phyloP scores from a whole-genome alignment of 2,329 filamentous ascomycete species.

The Arthrobotrys megalospora region DNA sequence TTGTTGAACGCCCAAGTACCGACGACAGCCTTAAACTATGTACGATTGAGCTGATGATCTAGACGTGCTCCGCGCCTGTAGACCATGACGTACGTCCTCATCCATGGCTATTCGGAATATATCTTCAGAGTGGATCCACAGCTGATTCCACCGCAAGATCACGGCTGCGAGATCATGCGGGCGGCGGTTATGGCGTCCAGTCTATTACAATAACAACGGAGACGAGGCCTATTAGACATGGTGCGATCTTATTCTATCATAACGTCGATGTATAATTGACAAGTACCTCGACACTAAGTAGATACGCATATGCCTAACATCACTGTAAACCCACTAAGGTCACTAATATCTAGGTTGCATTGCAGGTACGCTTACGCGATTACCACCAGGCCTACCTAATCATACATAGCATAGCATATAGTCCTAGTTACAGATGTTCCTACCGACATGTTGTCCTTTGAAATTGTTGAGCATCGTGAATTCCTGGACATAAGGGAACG shows the following conservation, averaged over 20 bases:
- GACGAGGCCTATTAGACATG: not conserved
- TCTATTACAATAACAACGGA: not conserved
- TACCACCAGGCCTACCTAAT: not conserved
- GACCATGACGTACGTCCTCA: not conserved
- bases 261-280: too few relatives aligned
- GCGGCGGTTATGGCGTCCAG: not conserved
- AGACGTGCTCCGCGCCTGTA: not conserved
- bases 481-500: constrained; percentile 61
- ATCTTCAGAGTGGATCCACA: not conserved
- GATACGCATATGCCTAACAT: too few relatives aligned
- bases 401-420: not conserved
- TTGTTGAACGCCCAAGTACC: too few relatives aligned
- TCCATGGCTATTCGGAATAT: not conserved
- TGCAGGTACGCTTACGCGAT: not conserved
- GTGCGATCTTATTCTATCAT: too few relatives aligned
- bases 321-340: not conserved
- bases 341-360: not conserved
- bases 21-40: too few relatives aligned
- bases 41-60: too few relatives aligned
- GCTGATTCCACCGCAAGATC: not conserved
- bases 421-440: constrained; percentile 38
- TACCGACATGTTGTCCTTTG: constrained; percentile 60
- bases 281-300: too few relatives aligned
- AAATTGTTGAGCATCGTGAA: constrained; percentile 50
- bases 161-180: not conserved